Evolutionary conservation across 2,329 filamentous ascomycete genomes (phyloP).

Genomic region (Cordyceps militaris): DNA sequence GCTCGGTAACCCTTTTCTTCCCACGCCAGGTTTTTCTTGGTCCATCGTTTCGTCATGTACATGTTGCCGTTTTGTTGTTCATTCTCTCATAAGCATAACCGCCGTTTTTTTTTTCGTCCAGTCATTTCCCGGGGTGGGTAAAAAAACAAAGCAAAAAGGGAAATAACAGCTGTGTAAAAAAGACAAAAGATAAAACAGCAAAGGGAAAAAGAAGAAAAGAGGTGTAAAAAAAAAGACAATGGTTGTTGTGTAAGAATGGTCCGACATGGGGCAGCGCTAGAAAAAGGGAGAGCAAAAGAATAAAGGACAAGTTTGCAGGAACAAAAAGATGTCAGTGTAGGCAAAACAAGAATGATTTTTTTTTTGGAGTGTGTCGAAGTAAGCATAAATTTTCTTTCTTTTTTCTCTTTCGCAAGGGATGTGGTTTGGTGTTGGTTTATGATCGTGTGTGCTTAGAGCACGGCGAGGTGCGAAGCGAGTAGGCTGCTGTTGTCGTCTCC

Average conservation of each 20-base stretch:
- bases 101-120: neutral
- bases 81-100: neutral
- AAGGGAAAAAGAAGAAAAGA: neutral
- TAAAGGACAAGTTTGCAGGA: neutral
- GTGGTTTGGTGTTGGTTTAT: neutral
- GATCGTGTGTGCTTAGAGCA: neutral
- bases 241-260: conserved; percentile 1
- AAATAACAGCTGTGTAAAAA: neutral
- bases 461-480: neutral
- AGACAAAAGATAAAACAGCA: neutral
- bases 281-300: neutral
- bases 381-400: neutral
- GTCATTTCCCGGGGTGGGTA: neutral
- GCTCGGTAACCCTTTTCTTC: neutral
- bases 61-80: neutral
- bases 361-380: neutral
- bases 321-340: neutral
- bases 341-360: neutral
- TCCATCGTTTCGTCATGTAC: neutral
- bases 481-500: neutral
- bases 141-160: neutral
- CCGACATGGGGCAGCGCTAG: neutral
- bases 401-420: neutral
- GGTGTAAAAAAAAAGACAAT: neutral
- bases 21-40: neutral